Conservation (phyloP, 2,329 filamentous ascomycete species). For the Fusarium anthophilum region DNA sequence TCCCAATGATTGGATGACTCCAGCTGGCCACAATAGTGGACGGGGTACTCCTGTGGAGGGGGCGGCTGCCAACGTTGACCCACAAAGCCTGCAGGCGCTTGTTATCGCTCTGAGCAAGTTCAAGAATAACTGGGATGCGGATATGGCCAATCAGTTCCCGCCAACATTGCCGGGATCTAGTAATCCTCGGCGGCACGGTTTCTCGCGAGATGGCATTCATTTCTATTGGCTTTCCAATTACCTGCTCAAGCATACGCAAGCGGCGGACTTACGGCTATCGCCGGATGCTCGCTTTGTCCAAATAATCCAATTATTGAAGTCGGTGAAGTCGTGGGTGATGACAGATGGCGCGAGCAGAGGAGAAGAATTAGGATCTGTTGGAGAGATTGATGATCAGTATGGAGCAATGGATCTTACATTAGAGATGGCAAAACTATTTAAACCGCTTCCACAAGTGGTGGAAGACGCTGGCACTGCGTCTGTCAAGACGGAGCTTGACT, state of each 20-base stretch:
- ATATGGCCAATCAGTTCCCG: conserved; percentile 75
- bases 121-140: conserved; percentile 76
- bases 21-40: conserved; percentile 53
- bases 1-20: conserved; percentile 66
- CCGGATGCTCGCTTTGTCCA: conserved; percentile 69
- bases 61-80: conserved; percentile 50
- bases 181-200: conserved; percentile 70
- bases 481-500: conserved; percentile 54
- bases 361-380: conserved; percentile 74
- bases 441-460: conserved; percentile 61
- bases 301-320: conserved; percentile 69
- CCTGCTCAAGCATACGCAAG: conserved; percentile 67
- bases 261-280: conserved; percentile 62
- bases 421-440: conserved; percentile 77
- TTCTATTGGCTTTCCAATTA: conserved; percentile 78
- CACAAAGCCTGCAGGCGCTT: conserved; percentile 58
- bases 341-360: conserved; percentile 72
- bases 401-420: conserved; percentile 71
- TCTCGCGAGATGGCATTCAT: conserved; percentile 76
- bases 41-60: conserved; percentile 57
- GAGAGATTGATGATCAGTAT: conserved; percentile 74
- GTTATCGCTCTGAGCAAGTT: conserved; percentile 73
- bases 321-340: conserved; percentile 67
- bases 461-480: conserved; percentile 54
- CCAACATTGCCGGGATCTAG: conserved; percentile 55